Evolutionary conservation across 768 basidiomycete genomes (phyloP).

Genomic region (Amyloporia xantha): DNA sequence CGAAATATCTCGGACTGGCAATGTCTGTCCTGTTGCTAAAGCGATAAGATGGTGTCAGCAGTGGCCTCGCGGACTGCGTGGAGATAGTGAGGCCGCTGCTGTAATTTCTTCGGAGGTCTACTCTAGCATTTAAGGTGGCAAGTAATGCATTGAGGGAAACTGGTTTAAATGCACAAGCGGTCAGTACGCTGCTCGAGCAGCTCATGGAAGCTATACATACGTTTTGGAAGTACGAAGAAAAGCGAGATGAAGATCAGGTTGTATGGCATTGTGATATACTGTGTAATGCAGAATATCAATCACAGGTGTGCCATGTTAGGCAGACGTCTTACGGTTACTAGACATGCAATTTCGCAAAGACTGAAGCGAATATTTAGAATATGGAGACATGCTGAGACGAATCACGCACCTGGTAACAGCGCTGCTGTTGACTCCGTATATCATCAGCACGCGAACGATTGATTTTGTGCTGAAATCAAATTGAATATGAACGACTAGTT

Average conservation of each 20-base stretch:
- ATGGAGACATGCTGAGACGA: too few relatives aligned
- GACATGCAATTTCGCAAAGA: constrained; percentile 17
- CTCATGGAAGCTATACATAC: constrained; percentile 10
- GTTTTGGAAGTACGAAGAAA: constrained; percentile 20
- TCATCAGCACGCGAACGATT: constrained; percentile 15
- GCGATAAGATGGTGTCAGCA: background rate
- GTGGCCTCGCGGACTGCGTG: background rate
- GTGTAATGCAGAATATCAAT: background rate
- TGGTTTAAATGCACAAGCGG: background rate
- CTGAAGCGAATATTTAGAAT: too few relatives aligned
- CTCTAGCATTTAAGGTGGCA: constrained; percentile 12
- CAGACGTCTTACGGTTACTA: constrained; percentile 18
- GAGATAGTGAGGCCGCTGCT: background rate
- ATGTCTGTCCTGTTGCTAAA: background rate
- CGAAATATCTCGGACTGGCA: background rate
- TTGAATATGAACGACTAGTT: background rate
- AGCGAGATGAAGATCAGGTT: constrained; percentile 22
- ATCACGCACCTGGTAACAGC: constrained; percentile 18
- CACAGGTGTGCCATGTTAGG: too few relatives aligned
- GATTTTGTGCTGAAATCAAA: constrained; percentile 12
- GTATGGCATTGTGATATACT: constrained; percentile 21
- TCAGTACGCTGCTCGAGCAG: background rate
- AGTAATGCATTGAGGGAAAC: constrained; percentile 16
- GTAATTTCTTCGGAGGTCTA: background rate
- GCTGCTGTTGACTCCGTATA: constrained; percentile 23